These are phyloP conservation scores for Aspergillus calidoustus DNA, from an alignment of 2,329 filamentous ascomycete genomes.

Conservation along the genomic window DNA sequence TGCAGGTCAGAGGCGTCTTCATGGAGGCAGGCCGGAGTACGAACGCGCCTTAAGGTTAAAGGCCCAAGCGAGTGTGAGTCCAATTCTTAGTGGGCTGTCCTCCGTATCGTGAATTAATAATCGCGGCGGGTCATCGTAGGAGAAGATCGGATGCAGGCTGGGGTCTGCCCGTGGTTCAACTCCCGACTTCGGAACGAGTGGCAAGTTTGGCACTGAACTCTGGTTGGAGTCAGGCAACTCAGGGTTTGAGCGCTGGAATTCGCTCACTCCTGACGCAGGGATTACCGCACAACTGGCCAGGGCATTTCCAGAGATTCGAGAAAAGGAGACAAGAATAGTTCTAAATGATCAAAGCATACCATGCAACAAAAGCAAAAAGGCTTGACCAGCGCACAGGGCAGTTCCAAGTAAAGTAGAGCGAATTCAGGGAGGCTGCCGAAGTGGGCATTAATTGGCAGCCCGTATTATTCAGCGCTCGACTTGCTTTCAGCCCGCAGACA, in stretches of 20 bases:
- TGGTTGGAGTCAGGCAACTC: background rate
- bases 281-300: background rate
- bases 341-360: background rate
- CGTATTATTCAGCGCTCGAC: constrained; percentile 6
- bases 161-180: constrained; percentile 12
- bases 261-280: background rate
- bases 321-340: background rate
- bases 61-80: too few relatives aligned
- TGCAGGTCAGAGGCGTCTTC: background rate
- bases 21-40: too few relatives aligned
- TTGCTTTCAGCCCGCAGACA: background rate
- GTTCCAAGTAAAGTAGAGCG: background rate
- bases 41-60: background rate
- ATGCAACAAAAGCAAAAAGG: background rate
- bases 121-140: constrained; percentile 5
- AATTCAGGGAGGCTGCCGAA: background rate
- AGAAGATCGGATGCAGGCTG: constrained; percentile 5
- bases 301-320: background rate
- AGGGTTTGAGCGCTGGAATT: too few relatives aligned
- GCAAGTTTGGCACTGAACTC: background rate
- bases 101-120: constrained; percentile 1
- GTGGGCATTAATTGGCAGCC: background rate
- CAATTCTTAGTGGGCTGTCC: too few relatives aligned
- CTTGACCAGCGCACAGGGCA: background rate
- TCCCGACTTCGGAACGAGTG: constrained; percentile 18